Evolutionary conservation across 2,329 filamentous ascomycete species (phyloP), one percentile per base, ranked within the genome.

Genomic region (Sclerotiophoma versabilis): DNA sequence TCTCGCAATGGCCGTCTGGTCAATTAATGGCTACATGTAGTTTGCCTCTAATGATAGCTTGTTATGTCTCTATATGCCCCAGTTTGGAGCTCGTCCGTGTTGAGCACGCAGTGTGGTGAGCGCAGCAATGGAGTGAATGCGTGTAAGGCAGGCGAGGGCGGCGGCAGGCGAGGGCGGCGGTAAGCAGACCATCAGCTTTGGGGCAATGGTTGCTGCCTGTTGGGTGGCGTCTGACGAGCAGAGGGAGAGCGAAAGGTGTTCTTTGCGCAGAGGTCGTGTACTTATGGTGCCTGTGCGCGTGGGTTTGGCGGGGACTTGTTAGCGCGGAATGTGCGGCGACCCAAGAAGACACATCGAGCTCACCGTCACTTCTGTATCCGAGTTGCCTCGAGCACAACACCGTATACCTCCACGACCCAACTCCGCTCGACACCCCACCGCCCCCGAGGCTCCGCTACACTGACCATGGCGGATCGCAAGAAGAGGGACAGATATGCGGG

Each of bases 401-500:
- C 46, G 25, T 37, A 51, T 45, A 58, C 36, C 41, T 36, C 50
- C 44, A 41, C 50, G 54, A 47, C 55, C 57, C 52, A 29, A 36
- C 49, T 44, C 44, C 36, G 43, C 52, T 41, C 52, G 52, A 44
- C 54, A 32, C 53, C 42, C 37, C 49, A 30, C 45, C 54, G 34
- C 47, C 54, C 56, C 33, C 45, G 39, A 49, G 46, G 44, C 30
- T 32, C 52, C 44, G 59, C 65, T 50, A 43, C 62, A 49, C 54
- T 58, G 53, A 60, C 60, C 47, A 74, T 73, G 70, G 69, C 69
- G 58, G 69, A 71, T 55, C 65, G 62, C 50, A 92, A 92, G 81
- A 97, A 96, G 86, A 96, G 96, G 84, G 86, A 92, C 81, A 89
- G 90, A 52, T 98, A 98, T 80, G 95, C 95, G 49, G 91, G 91